These are phyloP conservation scores for Fusarium verticillioides DNA, from an alignment of 2,329 filamentous ascomycete species.

Conservation along the genomic window DNA sequence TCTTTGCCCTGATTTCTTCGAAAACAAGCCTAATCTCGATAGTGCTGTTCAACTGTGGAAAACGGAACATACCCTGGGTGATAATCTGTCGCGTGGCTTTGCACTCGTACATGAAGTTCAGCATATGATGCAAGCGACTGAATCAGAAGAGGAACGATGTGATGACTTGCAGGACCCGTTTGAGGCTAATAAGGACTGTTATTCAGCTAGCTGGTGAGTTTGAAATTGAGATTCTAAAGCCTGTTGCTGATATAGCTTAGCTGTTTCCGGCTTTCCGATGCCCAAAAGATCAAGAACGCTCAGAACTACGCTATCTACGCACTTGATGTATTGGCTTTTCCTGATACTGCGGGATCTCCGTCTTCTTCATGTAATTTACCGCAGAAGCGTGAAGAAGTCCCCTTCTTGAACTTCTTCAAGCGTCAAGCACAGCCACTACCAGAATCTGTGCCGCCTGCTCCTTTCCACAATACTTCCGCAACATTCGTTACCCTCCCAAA, in stretches of 20 bases:
- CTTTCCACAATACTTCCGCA: background rate
- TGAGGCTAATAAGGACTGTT: background rate
- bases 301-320: background rate
- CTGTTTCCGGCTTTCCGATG: background rate
- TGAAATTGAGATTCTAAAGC: rapidly evolving
- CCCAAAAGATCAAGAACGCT: background rate
- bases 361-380: background rate
- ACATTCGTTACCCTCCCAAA: background rate
- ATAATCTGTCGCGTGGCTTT: background rate
- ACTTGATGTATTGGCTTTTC: background rate
- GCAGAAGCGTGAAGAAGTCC: background rate
- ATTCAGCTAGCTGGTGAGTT: background rate
- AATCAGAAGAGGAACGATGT: background rate
- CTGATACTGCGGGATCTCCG: background rate
- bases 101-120: background rate
- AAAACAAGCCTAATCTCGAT: background rate
- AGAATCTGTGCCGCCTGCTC: background rate
- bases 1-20: background rate
- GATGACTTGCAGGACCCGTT: background rate
- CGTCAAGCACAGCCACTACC: background rate
- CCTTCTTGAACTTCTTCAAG: background rate
- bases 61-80: background rate
- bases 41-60: background rate
- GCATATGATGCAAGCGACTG: background rate
- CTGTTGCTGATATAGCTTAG: rapidly evolving